Evolutionary conservation across 2,329 filamentous ascomycete genomes (phyloP), one percentile per base, ranked within the genome.

Genomic region (Exophiala bonariae): DNA sequence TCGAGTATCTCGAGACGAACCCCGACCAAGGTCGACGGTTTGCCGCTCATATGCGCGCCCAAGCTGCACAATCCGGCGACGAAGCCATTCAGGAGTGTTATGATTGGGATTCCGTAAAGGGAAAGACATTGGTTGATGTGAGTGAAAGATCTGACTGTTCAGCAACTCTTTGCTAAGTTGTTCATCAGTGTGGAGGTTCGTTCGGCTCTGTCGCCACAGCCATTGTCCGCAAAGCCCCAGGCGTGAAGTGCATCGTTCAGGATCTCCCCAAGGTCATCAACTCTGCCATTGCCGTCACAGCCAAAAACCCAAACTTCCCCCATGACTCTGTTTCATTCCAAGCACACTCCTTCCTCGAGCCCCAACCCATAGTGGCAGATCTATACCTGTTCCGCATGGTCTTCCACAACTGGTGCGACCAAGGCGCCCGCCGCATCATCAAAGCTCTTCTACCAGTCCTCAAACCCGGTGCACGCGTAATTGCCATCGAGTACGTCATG

Each of bases 351-450:
- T 81, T 83, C 60, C 68, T 69, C 5, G 71, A 75, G 40, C 80
- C 85, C 61, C 71, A 75, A 1, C 68, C 78, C n/a, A 71, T 33
- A 18, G 66, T 62, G 3, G 81, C 78, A 1, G 79, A 82, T 55
- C 72, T 81, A n/a, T 84, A 82, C 65, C 71, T 78, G 56, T 76
- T 82, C 63, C 76, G 79, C 41, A 77, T 76, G 72, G 81, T 84
- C 52, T 63, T 85, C 9, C 80, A 84, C 60, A 81, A 84, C 64
- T 81, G 80, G 66, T 76, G 78, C 0, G 80, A 80, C 14, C 70
- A 71, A 2, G 76, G 79, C 43, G 73, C 73, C 4, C 59, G 75
- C 35, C 67, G 68, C 32, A 75, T 82, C 31, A 63, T 78, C 32
- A 68, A 45, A 22, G 39, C 43, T 13, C 39, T 51, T 17, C 32